These are phyloP conservation scores for Coemansia sp. DNA, from an alignment of 192 early-diverging fungal species.

Conservation along the genomic window DNA sequence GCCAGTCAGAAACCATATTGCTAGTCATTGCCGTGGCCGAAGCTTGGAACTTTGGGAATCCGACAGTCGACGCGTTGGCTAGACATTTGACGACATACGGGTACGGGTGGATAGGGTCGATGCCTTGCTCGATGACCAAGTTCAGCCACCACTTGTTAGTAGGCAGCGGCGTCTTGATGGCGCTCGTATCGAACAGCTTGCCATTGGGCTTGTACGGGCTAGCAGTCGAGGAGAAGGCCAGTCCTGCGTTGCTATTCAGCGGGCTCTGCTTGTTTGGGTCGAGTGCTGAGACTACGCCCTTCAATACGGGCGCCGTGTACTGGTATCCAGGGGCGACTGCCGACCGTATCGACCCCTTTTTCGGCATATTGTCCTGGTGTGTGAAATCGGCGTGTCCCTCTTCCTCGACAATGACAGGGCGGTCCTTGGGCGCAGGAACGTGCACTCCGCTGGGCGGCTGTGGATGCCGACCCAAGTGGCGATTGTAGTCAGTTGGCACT, in stretches of 20 bases:
- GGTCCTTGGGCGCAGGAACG: slow-evolving; percentile 37
- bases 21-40: slow-evolving; percentile 17
- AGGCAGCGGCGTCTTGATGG: slow-evolving; percentile 23
- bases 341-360: background rate
- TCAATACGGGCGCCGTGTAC: slow-evolving; percentile 11
- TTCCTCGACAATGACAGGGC: slow-evolving; percentile 13
- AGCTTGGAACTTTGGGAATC: slow-evolving; percentile 36
- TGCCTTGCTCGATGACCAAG: slow-evolving; percentile 45
- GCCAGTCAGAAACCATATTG: slow-evolving; percentile 36
- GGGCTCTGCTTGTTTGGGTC: slow-evolving; percentile 44
- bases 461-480: slow-evolving; percentile 17
- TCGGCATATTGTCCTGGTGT: slow-evolving; percentile 2
- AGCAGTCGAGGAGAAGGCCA: slow-evolving; percentile 11
- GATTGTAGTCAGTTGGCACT: slow-evolving; percentile 15
- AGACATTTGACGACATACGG: slow-evolving; percentile 51
- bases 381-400: slow-evolving; percentile 29
- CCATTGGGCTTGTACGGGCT: slow-evolving; percentile 38
- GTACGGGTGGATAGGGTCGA: slow-evolving; percentile 49
- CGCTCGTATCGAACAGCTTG: slow-evolving; percentile 24
- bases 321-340: slow-evolving; percentile 28
- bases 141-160: slow-evolving; percentile 61
- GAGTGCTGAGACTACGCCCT: slow-evolving; percentile 37
- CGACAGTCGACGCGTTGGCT: slow-evolving; percentile 28
- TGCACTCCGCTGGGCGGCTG: slow-evolving; percentile 51
- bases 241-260: slow-evolving; percentile 15